Evolutionary conservation across 192 early-diverging fungal genomes (phyloP).

Genomic region (Dissophora globulifera): DNA sequence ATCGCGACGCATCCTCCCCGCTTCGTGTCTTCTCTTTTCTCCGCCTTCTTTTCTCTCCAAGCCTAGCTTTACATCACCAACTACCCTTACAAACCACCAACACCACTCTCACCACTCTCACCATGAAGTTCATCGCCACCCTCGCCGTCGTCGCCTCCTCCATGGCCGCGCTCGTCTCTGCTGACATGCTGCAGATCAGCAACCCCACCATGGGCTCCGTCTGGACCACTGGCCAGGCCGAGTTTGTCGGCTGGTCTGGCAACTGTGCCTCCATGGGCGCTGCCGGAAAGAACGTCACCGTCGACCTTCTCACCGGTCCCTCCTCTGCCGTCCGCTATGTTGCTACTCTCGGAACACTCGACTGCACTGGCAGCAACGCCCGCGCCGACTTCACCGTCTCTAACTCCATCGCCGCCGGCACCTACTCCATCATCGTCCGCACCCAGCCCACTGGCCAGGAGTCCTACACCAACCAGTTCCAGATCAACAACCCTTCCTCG

Average conservation of each 20-base stretch:
- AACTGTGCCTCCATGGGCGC: slow-evolving; percentile 23
- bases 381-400: slow-evolving; percentile 16
- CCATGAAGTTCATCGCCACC: slow-evolving; percentile 34
- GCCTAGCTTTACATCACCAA: too few species aligned
- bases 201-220: slow-evolving; percentile 14
- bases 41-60: neutral
- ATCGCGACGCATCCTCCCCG: too few species aligned
- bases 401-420: neutral
- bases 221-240: slow-evolving; percentile 11
- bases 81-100: neutral
- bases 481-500: slow-evolving; percentile 1
- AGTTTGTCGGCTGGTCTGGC: slow-evolving; percentile 18
- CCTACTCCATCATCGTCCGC: slow-evolving; percentile 11
- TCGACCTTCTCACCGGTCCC: slow-evolving; percentile 21
- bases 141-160: slow-evolving; percentile 18
- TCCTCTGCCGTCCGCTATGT: slow-evolving; percentile 13
- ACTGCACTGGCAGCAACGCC: slow-evolving; percentile 9
- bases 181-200: slow-evolving; percentile 32
- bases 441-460: neutral
- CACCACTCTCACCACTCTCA: neutral
- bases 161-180: slow-evolving; percentile 11
- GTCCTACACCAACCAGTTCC: slow-evolving; percentile 20
- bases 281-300: slow-evolving; percentile 13
- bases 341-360: slow-evolving; percentile 8
- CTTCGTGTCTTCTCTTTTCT: slow-evolving; percentile 2